phyloP scores from a whole-genome alignment of 2,329 filamentous ascomycete species.

The Myriosclerotinia scirpicola region DNA sequence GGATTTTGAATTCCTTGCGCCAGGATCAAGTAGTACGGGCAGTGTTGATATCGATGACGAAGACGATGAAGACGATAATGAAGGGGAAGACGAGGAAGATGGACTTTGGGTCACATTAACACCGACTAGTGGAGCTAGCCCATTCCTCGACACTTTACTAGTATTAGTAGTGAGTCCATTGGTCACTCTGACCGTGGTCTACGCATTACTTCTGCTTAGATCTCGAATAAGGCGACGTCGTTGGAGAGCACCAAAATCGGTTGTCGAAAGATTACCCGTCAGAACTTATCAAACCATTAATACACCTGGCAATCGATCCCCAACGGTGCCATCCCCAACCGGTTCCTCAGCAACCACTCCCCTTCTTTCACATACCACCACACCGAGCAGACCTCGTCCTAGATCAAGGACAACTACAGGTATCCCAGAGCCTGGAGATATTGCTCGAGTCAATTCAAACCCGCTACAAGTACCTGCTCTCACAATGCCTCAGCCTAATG shows the following conservation, averaged over 20 bases:
- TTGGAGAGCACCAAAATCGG: conserved; percentile 96
- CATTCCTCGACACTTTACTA: conserved; percentile 94
- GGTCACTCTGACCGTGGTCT: conserved; percentile 89
- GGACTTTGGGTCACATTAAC: conserved; percentile 97
- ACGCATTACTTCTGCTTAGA: conserved; percentile 81
- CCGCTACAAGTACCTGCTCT: conserved; percentile 35
- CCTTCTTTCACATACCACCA: conserved; percentile 61
- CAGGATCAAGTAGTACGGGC: conserved; percentile 24
- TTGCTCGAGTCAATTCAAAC: conserved; percentile 47
- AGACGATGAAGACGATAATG: conserved; percentile 44
- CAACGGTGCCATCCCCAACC: conserved; percentile 61
- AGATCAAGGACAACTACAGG: conserved; percentile 65
- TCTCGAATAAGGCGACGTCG: conserved; percentile 84
- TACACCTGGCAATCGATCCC: conserved; percentile 56
- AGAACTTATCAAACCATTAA: conserved; percentile 89
- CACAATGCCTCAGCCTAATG: conserved; percentile 29
- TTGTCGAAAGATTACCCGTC: conserved; percentile 92
- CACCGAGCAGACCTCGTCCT: conserved; percentile 55
- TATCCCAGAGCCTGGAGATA: conserved; percentile 52
- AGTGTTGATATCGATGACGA: conserved; percentile 32
- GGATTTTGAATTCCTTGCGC: conserved; percentile 39
- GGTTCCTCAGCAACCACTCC: conserved; percentile 75
- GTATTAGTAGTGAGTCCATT: conserved; percentile 94
- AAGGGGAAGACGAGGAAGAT: conserved; percentile 56
- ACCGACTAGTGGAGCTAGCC: conserved; percentile 82